A percentile compares a stretch with the other conserved stretches of the same genome.
These are phyloP conservation scores for Suillus americanus DNA, from an alignment of 768 basidiomycete species.

Conservation along the genomic window DNA sequence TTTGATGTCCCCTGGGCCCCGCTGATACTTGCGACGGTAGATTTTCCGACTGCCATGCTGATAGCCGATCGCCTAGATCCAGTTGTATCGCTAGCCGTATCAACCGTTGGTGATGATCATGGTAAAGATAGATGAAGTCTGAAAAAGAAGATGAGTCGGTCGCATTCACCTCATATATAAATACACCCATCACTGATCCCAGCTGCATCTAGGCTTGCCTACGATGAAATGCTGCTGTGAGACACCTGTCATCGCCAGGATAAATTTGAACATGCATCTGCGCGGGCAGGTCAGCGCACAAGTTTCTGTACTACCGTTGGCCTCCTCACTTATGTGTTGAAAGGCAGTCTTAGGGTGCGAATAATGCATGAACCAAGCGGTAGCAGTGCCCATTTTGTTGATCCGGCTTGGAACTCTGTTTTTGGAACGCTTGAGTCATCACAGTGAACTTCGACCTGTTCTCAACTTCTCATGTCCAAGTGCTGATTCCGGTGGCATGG, in stretches of 20 bases:
- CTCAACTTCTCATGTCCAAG: not conserved
- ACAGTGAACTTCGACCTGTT: not conserved
- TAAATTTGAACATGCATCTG: not conserved
- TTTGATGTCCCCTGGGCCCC: not conserved
- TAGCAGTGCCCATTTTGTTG: not conserved
- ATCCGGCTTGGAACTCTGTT: not conserved
- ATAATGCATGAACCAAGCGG: not conserved
- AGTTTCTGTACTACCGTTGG: not conserved
- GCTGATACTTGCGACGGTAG: not conserved
- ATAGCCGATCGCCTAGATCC: not conserved
- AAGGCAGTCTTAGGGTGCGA: not conserved
- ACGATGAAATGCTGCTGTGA: not conserved
- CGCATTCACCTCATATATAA: not conserved
- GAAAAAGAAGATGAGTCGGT: not conserved
- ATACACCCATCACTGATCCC: not conserved
- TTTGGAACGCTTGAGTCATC: not conserved
- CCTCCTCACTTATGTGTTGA: not conserved
- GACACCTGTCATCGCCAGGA: not conserved
- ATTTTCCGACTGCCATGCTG: not conserved
- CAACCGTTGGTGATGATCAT: not conserved
- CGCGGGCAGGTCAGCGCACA: not conserved
- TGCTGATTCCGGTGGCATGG: not conserved
- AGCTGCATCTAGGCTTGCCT: not conserved
- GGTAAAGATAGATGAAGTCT: not conserved
- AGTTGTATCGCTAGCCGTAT: not conserved